phyloP scores from a whole-genome alignment of 257 asterid species.

The Nicotiana obtusifolia region DNA sequence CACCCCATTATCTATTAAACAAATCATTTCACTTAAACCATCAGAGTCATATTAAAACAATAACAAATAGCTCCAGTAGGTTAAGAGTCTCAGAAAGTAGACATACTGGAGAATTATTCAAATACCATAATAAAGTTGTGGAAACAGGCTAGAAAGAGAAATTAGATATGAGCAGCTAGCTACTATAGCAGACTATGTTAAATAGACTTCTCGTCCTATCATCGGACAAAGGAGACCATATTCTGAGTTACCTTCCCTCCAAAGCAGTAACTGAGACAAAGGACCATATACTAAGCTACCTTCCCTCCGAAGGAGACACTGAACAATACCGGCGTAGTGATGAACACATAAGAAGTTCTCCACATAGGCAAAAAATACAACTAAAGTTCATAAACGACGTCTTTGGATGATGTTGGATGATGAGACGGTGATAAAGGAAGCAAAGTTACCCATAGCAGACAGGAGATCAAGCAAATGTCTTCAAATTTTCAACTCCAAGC shows the following conservation, averaged over 20 bases:
- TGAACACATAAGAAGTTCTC: neutral
- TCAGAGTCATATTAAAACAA: neutral
- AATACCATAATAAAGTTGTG: neutral
- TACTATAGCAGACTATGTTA: neutral
- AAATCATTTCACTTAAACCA: neutral
- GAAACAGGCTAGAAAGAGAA: neutral
- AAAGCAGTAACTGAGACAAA: neutral
- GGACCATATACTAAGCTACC: neutral
- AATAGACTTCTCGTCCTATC: neutral
- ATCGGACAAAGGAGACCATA: neutral
- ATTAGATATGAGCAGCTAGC: neutral
- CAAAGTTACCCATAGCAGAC: neutral
- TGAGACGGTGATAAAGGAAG: neutral
- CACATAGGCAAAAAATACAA: neutral
- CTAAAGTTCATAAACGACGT: neutral
- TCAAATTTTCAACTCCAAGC: constrained; percentile 38
- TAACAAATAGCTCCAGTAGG: neutral
- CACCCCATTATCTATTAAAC: neutral
- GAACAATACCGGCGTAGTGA: neutral
- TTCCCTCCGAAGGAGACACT: neutral
- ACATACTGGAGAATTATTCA: neutral
- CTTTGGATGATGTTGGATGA: no score
- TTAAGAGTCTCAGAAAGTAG: neutral
- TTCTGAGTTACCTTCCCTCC: neutral
- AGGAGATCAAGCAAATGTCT: constrained; percentile 3